These are phyloP conservation scores for Globisporangium viniferum DNA, from an alignment of 352 stramenopile species.

Conservation along the genomic window DNA sequence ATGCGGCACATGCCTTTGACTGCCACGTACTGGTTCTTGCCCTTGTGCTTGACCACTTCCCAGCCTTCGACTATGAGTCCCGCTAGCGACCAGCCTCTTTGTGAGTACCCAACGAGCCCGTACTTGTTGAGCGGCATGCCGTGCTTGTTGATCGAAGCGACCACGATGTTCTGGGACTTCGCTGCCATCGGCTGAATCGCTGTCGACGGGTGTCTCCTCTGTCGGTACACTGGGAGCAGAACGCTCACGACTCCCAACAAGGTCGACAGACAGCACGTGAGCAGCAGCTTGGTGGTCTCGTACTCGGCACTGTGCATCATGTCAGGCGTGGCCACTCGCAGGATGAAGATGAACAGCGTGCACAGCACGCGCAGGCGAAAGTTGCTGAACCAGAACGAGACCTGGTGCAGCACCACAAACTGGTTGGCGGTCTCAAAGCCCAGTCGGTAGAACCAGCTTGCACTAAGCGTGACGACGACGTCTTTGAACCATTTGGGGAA, in stretches of 20 bases:
- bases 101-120: constrained; percentile 26
- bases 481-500: constrained; percentile 27
- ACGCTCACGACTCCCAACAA: constrained; percentile 14
- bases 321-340: constrained; percentile 20
- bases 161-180: constrained; percentile 22
- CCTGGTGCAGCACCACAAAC: constrained; percentile 16
- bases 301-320: constrained; percentile 22
- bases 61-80: constrained; percentile 32
- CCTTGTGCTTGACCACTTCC: constrained; percentile 20
- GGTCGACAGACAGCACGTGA: constrained; percentile 10
- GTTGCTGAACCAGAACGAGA: constrained; percentile 24
- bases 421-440: constrained; percentile 29
- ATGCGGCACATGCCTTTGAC: constrained; percentile 18
- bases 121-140: constrained; percentile 28
- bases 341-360: constrained; percentile 15
- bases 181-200: constrained; percentile 8
- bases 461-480: constrained; percentile 24
- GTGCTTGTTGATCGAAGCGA: constrained; percentile 21
- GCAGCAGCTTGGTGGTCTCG: constrained; percentile 24
- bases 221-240: constrained; percentile 3
- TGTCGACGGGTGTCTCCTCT: neutral
- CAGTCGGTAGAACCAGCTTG: constrained; percentile 30
- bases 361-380: constrained; percentile 16
- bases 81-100: constrained; percentile 25
- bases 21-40: constrained; percentile 11